Percentiles rank a stretch among this genome's conserved stretches.
These are phyloP conservation scores for Cryphonectria nitschkei DNA, from an alignment of 2,329 filamentous ascomycete genomes.

Conservation along the genomic window DNA sequence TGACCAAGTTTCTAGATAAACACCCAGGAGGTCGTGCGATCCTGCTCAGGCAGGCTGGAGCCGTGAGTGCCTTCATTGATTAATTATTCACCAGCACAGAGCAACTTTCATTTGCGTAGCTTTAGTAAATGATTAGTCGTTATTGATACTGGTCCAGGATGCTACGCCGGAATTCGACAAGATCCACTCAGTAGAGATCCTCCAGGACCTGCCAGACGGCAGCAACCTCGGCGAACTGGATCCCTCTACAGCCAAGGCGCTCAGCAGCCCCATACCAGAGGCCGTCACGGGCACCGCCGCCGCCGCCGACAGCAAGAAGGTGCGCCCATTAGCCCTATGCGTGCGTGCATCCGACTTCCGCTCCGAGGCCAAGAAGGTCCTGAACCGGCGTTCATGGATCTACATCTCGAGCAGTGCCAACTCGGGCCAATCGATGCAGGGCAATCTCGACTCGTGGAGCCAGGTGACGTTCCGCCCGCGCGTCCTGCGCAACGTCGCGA, in stretches of 20 bases:
- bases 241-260: conserved; percentile 31
- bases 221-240: conserved; percentile 37
- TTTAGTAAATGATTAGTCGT: background rate
- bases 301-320: conserved; percentile 21
- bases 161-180: conserved; percentile 39
- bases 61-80: conserved; percentile 32
- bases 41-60: conserved; percentile 37
- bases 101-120: background rate
- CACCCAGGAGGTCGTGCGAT: conserved; percentile 40
- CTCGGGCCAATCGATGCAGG: conserved; percentile 36
- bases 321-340: conserved; percentile 38
- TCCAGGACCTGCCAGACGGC: conserved; percentile 37
- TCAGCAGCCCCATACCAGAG: conserved; percentile 30
- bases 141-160: conserved; percentile 32
- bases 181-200: conserved; percentile 37
- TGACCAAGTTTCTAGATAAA: conserved; percentile 41
- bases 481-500: conserved; percentile 37
- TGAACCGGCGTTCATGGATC: conserved; percentile 59
- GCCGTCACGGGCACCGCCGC: conserved; percentile 1
- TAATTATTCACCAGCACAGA: no score
- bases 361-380: conserved; percentile 52
- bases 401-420: conserved; percentile 38
- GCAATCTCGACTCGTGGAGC: conserved; percentile 33
- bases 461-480: conserved; percentile 34
- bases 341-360: conserved; percentile 53